Percentiles rank a stretch among this genome's conserved stretches.
Conservation (phyloP, 495 filamentous ascomycete species). For the Entonaema liquescens region DNA sequence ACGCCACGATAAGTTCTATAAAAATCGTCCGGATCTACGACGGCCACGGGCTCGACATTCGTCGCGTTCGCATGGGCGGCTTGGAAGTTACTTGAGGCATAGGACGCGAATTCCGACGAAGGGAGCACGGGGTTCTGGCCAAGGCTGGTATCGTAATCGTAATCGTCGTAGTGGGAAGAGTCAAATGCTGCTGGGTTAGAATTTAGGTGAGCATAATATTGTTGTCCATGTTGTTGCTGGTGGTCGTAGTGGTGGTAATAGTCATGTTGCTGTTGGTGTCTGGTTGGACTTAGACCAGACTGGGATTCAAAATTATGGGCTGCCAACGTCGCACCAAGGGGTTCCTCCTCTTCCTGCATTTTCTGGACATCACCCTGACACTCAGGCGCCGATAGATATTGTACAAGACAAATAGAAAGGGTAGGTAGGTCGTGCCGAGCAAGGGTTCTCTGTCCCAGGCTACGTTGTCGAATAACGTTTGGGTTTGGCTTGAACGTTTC, state of each 20-base stretch:
- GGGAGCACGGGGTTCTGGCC: slow-evolving; percentile 19
- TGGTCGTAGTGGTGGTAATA: slow-evolving; percentile 28
- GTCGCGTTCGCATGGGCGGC: slow-evolving; percentile 50
- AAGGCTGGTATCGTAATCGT: slow-evolving; percentile 24
- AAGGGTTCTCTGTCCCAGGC: slow-evolving; percentile 36
- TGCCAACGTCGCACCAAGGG: slow-evolving; percentile 48
- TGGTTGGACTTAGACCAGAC: slow-evolving; percentile 40
- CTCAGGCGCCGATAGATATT: slow-evolving; percentile 39
- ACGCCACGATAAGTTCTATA: slow-evolving; percentile 58
- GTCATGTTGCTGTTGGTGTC: slow-evolving; percentile 20
- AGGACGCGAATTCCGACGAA: slow-evolving; percentile 45
- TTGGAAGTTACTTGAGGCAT: slow-evolving; percentile 51
- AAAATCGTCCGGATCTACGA: slow-evolving; percentile 61
- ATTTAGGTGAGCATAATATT: slow-evolving; percentile 24
- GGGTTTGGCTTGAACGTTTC: slow-evolving; percentile 26
- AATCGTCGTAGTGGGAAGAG: slow-evolving; percentile 36
- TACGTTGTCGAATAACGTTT: slow-evolving; percentile 44
- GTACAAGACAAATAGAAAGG: slow-evolving; percentile 24
- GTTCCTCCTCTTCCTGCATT: slow-evolving; percentile 48
- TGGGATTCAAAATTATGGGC: slow-evolving; percentile 46
- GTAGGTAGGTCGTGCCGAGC: slow-evolving; percentile 40
- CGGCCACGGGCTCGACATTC: slow-evolving; percentile 47
- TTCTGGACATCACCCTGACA: slow-evolving; percentile 44
- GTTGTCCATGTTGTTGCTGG: slow-evolving; percentile 26
- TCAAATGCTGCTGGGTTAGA: slow-evolving; percentile 28